Conservation (phyloP, 1,284 basidiomycete genomes). For the Sparassis latifolia region DNA sequence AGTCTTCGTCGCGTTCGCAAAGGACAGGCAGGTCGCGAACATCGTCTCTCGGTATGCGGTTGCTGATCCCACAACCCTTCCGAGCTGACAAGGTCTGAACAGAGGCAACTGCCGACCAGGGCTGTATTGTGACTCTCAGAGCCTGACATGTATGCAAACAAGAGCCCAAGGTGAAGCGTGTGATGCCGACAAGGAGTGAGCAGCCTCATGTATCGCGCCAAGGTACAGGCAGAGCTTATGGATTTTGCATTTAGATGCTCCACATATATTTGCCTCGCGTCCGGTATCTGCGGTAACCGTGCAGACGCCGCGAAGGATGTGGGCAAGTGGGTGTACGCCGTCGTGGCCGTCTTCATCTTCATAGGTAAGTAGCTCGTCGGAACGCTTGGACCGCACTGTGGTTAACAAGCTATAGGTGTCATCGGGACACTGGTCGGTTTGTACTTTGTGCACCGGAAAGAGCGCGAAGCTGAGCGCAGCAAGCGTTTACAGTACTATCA, state of each 20-base stretch:
- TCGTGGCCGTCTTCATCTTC: slow-evolving; percentile 70
- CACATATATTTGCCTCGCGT: slow-evolving; percentile 69
- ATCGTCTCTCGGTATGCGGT: slow-evolving; percentile 68
- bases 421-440: slow-evolving; percentile 60
- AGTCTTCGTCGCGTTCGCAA: slow-evolving; percentile 63
- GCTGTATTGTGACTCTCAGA: slow-evolving; percentile 67
- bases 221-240: neutral
- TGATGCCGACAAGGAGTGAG: slow-evolving; percentile 76
- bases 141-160: slow-evolving; percentile 51
- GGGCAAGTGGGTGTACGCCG: slow-evolving; percentile 60
- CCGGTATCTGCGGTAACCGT: slow-evolving; percentile 53
- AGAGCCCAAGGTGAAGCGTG: slow-evolving; percentile 56
- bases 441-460: slow-evolving; percentile 64
- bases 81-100: slow-evolving; percentile 1
- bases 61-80: neutral
- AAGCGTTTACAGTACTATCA: slow-evolving; percentile 83
- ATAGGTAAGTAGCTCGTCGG: slow-evolving; percentile 39
- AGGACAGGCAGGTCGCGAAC: slow-evolving; percentile 54
- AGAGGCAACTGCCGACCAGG: slow-evolving; percentile 65
- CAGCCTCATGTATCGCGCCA: slow-evolving; percentile 3
- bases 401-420: slow-evolving; percentile 44
- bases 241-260: slow-evolving; percentile 43
- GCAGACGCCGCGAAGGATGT: slow-evolving; percentile 62
- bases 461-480: slow-evolving; percentile 70
- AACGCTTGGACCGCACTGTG: no score